Conservation (phyloP, 1,284 basidiomycete species). For the Nidula niveotomentosa region DNA sequence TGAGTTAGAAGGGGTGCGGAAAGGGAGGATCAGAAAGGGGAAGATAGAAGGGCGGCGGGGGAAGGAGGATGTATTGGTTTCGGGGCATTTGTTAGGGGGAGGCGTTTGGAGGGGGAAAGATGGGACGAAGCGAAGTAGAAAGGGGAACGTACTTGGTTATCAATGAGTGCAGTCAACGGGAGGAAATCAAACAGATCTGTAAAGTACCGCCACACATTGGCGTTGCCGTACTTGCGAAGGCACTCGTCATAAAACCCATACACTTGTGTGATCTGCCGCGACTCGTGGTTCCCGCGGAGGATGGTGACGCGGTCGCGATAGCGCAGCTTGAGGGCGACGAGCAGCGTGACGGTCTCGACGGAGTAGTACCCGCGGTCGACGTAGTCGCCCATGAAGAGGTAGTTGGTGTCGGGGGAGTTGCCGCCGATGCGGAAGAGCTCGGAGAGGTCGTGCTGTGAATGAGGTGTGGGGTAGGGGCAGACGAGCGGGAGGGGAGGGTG, state of each 20-base stretch:
- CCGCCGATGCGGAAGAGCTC: slow-evolving; percentile 99
- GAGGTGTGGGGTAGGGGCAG: not conserved
- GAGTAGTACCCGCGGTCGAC: slow-evolving; percentile 99
- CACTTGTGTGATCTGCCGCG: slow-evolving; percentile 98
- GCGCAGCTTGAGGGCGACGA: slow-evolving; percentile 96
- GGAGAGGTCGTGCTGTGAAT: slow-evolving; percentile 90
- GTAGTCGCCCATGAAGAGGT: slow-evolving; percentile 99
- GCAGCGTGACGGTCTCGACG: slow-evolving; percentile 98
- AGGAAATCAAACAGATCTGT: slow-evolving; percentile 99
- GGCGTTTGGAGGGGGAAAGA: not conserved
- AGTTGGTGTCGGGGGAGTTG: slow-evolving; percentile 99
- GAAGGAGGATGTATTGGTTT: not conserved
- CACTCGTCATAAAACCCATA: slow-evolving; percentile 99
- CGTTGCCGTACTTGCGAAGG: slow-evolving; percentile 98
- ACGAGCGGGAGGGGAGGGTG: too few relatives aligned
- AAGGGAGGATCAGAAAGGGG: not conserved
- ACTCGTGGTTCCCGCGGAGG: slow-evolving; percentile 98
- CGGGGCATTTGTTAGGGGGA: too few relatives aligned
- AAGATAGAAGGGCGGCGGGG: not conserved
- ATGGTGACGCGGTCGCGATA: slow-evolving; percentile 99
- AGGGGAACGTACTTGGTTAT: slow-evolving; percentile 84
- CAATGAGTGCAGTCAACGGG: slow-evolving; percentile 95
- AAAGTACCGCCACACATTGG: slow-evolving; percentile 99
- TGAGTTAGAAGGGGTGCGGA: slow-evolving; percentile 9
- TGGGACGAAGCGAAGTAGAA: slow-evolving; percentile 5